Conservation (phyloP, 495 filamentous ascomycete genomes). For the Cryomyces minteri region DNA sequence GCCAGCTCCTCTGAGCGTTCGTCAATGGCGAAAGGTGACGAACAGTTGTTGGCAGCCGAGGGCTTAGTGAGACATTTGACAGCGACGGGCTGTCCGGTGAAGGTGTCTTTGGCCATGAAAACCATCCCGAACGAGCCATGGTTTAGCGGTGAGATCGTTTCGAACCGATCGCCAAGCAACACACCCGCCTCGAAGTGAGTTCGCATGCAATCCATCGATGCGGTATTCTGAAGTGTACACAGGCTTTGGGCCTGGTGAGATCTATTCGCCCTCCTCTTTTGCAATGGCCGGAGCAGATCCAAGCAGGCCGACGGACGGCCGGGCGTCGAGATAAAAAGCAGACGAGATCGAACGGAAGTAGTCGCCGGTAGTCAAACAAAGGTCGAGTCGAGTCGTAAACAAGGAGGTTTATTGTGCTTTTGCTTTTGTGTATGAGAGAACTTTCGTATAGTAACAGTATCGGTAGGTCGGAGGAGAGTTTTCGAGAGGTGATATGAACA, state of each 20-base stretch:
- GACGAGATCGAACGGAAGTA: neutral
- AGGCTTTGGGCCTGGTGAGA: no score
- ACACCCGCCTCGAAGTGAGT: conserved; percentile 20
- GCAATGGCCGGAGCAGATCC: neutral
- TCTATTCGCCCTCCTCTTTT: no score
- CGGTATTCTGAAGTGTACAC: no score
- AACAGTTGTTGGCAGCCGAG: conserved; percentile 32
- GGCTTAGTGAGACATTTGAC: conserved; percentile 85
- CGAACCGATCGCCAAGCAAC: conserved; percentile 43
- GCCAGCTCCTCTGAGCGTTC: conserved; percentile 76
- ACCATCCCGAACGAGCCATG: conserved; percentile 98
- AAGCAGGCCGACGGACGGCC: neutral
- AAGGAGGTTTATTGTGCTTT: no score
- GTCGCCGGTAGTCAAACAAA: neutral
- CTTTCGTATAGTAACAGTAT: no score
- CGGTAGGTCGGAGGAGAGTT: no score
- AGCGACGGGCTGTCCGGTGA: conserved; percentile 62
- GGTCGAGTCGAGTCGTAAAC: neutral
- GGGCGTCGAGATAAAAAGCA: neutral
- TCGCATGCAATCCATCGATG: conserved; percentile 24
- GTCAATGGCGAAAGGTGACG: conserved; percentile 41
- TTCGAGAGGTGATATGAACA: no score
- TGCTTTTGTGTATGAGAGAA: no score
- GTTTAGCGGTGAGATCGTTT: conserved; percentile 83
- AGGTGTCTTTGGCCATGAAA: conserved; percentile 68